phyloP scores from a whole-genome alignment of 2,329 filamentous ascomycete genomes.

The Biscogniauxia sp. region DNA sequence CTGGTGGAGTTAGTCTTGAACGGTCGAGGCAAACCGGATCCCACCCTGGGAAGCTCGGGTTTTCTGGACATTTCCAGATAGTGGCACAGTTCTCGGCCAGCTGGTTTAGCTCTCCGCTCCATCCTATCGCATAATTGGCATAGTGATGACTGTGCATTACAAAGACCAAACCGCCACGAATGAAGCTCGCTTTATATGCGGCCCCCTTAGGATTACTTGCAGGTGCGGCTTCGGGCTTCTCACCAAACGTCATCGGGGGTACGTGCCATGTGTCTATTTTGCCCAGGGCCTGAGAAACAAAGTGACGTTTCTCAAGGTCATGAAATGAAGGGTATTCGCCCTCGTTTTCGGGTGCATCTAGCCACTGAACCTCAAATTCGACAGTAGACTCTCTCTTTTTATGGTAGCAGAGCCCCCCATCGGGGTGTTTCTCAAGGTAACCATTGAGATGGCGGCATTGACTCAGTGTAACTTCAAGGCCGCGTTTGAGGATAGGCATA shows the following conservation, averaged over 20 bases:
- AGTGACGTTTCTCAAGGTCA: constrained; percentile 36
- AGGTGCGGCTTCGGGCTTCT: constrained; percentile 37
- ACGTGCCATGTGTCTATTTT: constrained; percentile 35
- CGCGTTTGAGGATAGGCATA: constrained; percentile 27
- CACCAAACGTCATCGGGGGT: constrained; percentile 37
- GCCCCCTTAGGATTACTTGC: constrained; percentile 32
- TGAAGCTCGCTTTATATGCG: constrained; percentile 41
- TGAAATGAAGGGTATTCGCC: constrained; percentile 36
- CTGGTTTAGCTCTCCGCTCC: constrained; percentile 36
- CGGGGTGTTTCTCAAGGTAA: constrained; percentile 35
- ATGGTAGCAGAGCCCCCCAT: constrained; percentile 33
- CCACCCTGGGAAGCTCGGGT: constrained; percentile 1
- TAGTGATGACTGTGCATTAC: constrained; percentile 42
- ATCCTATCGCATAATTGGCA: constrained; percentile 41
- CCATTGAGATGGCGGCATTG: constrained; percentile 37
- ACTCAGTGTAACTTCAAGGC: constrained; percentile 34
- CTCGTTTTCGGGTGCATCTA: constrained; percentile 31
- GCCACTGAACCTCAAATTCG: constrained; percentile 34
- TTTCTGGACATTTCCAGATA: constrained; percentile 11
- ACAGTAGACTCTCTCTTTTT: constrained; percentile 33
- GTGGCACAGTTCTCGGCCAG: constrained; percentile 43
- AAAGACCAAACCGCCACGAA: constrained; percentile 40
- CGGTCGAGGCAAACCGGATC: constrained; percentile 3
- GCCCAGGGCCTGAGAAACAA: constrained; percentile 31
- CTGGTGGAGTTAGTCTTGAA: constrained; percentile 2